Conservation (phyloP, 2,329 filamentous ascomycete species). For the Akanthomyces muscarius region DNA sequence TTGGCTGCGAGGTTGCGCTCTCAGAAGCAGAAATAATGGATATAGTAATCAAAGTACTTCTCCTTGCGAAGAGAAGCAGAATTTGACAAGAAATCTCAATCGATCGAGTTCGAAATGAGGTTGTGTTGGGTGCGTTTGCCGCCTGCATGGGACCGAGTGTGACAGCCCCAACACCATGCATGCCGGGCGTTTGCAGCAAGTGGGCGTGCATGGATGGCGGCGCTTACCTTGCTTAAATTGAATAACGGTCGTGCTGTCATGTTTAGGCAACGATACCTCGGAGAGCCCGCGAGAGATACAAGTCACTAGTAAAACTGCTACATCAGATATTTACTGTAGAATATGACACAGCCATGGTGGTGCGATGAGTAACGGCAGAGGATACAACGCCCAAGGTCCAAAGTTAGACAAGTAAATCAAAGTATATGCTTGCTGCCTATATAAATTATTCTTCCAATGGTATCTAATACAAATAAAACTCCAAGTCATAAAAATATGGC, state of each 20-base stretch:
- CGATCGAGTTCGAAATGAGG: too few relatives aligned
- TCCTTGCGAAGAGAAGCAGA: too few relatives aligned
- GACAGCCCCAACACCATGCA: background rate
- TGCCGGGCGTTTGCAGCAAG: background rate
- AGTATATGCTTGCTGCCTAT: background rate
- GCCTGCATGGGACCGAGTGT: background rate
- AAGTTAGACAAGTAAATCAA: background rate
- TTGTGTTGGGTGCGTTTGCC: background rate
- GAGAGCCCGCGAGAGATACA: too few relatives aligned
- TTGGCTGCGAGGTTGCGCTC: background rate
- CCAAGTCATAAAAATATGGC: constrained; percentile 8
- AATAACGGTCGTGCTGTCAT: background rate
- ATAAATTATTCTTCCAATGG: constrained; percentile 3
- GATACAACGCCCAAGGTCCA: background rate
- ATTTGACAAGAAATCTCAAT: too few relatives aligned
- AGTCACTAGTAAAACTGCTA: too few relatives aligned
- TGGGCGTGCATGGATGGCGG: background rate
- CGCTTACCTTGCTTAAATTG: background rate
- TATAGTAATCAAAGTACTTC: background rate
- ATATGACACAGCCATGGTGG: too few relatives aligned
- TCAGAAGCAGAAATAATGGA: background rate
- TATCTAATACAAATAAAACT: constrained; percentile 16
- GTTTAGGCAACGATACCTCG: too few relatives aligned
- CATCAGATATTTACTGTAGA: too few relatives aligned
- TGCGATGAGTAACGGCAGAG: background rate